These are phyloP conservation scores for Esteya vermicola DNA, from an alignment of 2,329 filamentous ascomycete species.

Conservation along the genomic window DNA sequence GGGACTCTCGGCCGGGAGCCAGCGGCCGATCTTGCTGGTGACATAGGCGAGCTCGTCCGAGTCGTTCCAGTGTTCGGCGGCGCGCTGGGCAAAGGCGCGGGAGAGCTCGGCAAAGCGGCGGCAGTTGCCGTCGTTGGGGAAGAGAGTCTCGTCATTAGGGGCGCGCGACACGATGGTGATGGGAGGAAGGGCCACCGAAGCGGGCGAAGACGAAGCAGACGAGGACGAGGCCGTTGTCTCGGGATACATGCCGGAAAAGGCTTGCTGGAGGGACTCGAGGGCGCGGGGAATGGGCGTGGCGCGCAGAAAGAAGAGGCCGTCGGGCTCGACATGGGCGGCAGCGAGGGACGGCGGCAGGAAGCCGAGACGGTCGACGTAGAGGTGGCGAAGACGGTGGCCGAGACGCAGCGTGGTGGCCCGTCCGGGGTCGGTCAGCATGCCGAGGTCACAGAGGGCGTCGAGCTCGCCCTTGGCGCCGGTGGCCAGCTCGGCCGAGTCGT, in stretches of 20 bases:
- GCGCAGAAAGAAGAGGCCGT: constrained; percentile 55
- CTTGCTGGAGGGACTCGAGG: constrained; percentile 63
- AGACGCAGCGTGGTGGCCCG: constrained; percentile 57
- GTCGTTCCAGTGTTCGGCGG: constrained; percentile 60
- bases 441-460: constrained; percentile 69
- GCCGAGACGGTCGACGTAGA: constrained; percentile 61
- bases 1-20: constrained; percentile 61
- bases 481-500: constrained; percentile 57
- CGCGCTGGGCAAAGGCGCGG: constrained; percentile 55
- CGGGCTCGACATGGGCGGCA: constrained; percentile 25
- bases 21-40: constrained; percentile 62
- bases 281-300: constrained; percentile 62
- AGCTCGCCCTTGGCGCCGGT: constrained; percentile 52
- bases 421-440: constrained; percentile 64
- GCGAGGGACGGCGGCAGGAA: constrained; percentile 50
- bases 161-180: constrained; percentile 53
- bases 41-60: constrained; percentile 74
- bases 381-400: constrained; percentile 50
- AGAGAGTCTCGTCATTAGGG: constrained; percentile 60
- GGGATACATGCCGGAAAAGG: constrained; percentile 64
- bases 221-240: too few species aligned
- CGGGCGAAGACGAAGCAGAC: too few species aligned
- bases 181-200: constrained; percentile 22
- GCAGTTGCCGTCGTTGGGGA: constrained; percentile 64
- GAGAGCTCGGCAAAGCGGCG: constrained; percentile 56